These are phyloP conservation scores for Stagonosporopsis cucurbitacearum DNA, from an alignment of 2,329 filamentous ascomycete species.

Conservation along the genomic window DNA sequence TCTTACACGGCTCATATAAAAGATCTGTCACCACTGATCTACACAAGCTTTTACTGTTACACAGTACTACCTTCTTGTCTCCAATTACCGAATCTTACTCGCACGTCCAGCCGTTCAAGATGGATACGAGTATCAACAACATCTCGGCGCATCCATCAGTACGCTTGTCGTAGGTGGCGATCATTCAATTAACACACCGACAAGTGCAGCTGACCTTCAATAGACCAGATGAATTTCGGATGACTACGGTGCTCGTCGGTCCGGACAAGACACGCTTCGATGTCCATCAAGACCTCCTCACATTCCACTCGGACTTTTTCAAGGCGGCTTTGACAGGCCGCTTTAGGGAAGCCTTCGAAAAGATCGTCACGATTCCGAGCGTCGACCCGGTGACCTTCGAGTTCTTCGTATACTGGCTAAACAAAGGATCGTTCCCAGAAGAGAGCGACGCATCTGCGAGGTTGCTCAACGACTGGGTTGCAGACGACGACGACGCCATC, in stretches of 20 bases:
- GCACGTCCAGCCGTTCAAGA: no score
- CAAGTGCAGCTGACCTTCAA: not conserved
- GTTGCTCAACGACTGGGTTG: not conserved
- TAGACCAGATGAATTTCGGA: not conserved
- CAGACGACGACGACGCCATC: not conserved
- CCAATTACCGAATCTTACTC: no score
- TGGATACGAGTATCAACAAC: no score
- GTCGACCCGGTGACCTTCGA: constrained; percentile 13
- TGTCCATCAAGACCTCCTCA: constrained; percentile 2
- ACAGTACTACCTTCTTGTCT: no score
- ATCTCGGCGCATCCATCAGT: not conserved
- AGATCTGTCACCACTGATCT: no score
- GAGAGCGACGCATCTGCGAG: not conserved
- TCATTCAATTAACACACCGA: not conserved
- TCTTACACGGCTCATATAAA: no score
- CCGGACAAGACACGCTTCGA: not conserved
- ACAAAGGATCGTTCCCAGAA: constrained; percentile 13
- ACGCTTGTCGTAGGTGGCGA: not conserved
- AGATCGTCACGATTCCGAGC: constrained; percentile 11
- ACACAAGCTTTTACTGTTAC: no score
- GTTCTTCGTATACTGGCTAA: constrained; percentile 26
- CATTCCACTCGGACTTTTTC: not conserved
- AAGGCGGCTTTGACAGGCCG: not conserved
- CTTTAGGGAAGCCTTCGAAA: constrained; percentile 24
- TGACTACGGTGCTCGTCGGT: constrained; percentile 3